Evolutionary conservation across 2,329 filamentous ascomycete species (phyloP), one percentile per base, ranked within the genome.

Genomic region (Alternaria viburni): DNA sequence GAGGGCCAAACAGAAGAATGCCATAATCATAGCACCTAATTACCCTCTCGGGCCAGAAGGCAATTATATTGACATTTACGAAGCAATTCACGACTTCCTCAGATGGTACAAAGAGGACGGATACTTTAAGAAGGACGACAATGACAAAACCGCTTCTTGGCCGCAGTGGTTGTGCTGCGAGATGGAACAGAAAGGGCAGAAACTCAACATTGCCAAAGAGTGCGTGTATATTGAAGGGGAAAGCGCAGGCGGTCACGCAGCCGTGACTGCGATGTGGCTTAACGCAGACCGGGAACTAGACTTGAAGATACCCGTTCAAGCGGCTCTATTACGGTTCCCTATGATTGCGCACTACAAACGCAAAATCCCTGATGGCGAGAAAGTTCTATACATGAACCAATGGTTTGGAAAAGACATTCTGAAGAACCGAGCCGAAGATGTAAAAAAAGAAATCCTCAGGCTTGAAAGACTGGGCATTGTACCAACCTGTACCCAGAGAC

Each of bases 31-130:
- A n/a, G 55, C 49, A 15, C 54, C 50, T 5, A 43, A 62, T 8
- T 55, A 59, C n/a, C 55, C 60, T 13, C 43, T 62, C 1, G 60
- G 60, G 1, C 55, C 60, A 6, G 55, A 62, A 49, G 49, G 10
- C 8, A 58, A 49, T 13, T 58, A 62, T 9, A 9, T 12, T 3
- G 55, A 55, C 23, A 62, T 62, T 13, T n/a, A 6, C 23, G 6
- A 32, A 13, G 6, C 54, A 1, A 41, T 56, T 4, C 2, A n/a
- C 11, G 51, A 52, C 13, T 59, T 59, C 25, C 32, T 59, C 13
- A n/a, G 13, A 3, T 59, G 46, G 45, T 59, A 59, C 17, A 32
- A 52, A 25, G 36, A 52, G 17, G 46, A 46, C n/a, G 36, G 36
- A 2, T 52, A 25, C 43, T 59, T 59, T n/a, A 25, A 52, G 12